Evolutionary conservation across 1,139 yeast genomes (phyloP).

Genomic region (Debaryomyces sp.): DNA sequence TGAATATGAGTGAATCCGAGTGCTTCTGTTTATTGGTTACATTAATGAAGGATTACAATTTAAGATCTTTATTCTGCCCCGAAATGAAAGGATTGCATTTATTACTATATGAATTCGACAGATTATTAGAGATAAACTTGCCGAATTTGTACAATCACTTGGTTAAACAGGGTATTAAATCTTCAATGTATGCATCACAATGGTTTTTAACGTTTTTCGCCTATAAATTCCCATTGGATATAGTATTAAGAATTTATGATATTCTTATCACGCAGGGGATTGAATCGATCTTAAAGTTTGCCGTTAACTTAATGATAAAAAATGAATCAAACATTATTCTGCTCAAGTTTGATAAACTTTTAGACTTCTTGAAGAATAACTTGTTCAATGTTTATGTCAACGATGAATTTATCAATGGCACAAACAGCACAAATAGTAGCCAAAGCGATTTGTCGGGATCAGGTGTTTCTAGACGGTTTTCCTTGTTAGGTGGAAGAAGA

Average conservation of each 20-base stretch:
- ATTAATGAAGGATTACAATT: conserved; percentile 80
- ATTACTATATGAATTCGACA: conserved; percentile 84
- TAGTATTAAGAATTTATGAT: conserved; percentile 83
- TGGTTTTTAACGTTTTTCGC: conserved; percentile 96
- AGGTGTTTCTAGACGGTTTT: conserved; percentile 20
- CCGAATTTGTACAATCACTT: conserved; percentile 78
- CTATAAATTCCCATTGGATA: conserved; percentile 84
- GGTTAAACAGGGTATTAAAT: conserved; percentile 78
- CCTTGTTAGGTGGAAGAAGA: conserved; percentile 20
- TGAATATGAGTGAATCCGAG: conserved; percentile 83
- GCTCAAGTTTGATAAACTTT: conserved; percentile 71
- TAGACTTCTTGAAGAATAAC: conserved; percentile 76
- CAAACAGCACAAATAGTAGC: conserved; percentile 6
- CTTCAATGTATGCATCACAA: conserved; percentile 94
- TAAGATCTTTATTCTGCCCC: conserved; percentile 76
- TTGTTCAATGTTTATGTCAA: conserved; percentile 71
- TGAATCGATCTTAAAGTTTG: conserved; percentile 80
- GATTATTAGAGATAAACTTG: conserved; percentile 68
- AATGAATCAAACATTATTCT: conserved; percentile 62
- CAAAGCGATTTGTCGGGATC: conserved; percentile 15
- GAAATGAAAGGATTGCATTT: conserved; percentile 94
- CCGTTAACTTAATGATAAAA: conserved; percentile 71
- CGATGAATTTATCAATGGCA: conserved; percentile 33
- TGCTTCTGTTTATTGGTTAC: conserved; percentile 81
- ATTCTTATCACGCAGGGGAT: conserved; percentile 85